phyloP scores from a whole-genome alignment of 306 rosid genomes.

The Dicorynia guianensis region DNA sequence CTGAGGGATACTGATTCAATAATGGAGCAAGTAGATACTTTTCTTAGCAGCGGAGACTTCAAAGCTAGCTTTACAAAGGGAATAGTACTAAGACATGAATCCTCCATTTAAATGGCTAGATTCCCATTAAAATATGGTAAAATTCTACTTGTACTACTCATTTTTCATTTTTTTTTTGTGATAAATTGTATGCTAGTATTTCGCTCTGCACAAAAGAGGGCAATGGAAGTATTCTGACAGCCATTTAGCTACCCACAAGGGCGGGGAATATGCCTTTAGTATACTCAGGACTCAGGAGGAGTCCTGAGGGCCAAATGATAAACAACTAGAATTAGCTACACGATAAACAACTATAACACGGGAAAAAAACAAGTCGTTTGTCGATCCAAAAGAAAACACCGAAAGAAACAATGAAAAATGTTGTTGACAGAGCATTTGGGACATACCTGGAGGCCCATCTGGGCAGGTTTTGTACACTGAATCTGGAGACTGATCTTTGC shows the following conservation, averaged over 20 bases:
- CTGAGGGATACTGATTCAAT: too few species aligned
- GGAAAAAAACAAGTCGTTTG: neutral
- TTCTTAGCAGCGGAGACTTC: neutral
- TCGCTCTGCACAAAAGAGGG: too few species aligned
- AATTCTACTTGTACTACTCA: too few species aligned
- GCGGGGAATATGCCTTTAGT: neutral
- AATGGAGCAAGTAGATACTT: neutral
- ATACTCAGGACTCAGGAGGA: neutral
- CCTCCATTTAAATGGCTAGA: too few species aligned
- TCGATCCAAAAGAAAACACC: neutral
- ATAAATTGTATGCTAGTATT: too few species aligned
- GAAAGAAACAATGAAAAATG: neutral
- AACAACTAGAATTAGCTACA: constrained; percentile 20
- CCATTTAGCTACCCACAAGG: too few species aligned
- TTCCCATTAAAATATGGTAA: too few species aligned
- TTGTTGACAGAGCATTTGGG: constrained; percentile 8
- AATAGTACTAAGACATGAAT: too few species aligned
- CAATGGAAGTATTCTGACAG: too few species aligned
- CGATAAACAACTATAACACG: constrained; percentile 26
- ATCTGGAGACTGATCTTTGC: constrained; percentile 17
- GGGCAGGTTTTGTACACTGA: neutral
- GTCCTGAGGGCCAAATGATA: neutral
- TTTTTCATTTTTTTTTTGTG: too few species aligned
- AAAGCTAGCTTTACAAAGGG: too few species aligned
- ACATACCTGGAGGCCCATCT: constrained; percentile 23